Base-by-base conservation (phyloP, 257 asterid species). In the Solanum megistacrolobum region DNA sequence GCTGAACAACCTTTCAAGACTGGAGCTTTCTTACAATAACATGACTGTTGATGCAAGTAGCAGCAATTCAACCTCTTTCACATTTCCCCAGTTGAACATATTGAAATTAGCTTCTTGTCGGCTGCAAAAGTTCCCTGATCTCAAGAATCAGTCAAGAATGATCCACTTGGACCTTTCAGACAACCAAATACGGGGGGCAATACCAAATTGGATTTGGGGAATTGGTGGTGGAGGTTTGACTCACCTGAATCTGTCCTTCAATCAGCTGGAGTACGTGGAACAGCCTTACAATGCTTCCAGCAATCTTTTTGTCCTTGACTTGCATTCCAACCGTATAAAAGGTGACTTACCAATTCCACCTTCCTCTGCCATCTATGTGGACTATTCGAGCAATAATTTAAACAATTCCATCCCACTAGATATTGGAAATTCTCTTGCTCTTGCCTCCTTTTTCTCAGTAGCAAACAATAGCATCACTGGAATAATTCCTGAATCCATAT, bases 41-140 rank as follows among this genome's bases (percentile, higher is more conserved):
- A 3, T 39, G 13, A 39, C 13, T 39, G 12, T 39, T 39, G 46
- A 39, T 39, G 46, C 46, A 39, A 39, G 46, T 39, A 39, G 46
- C 6, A 85, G 32, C 35, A 88, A 16, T 82, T 75, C 90, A 20
- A 46, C 90, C 31, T 83, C 83, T 12, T 83, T 48, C n/a, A 38
- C 16, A 1, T 87, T 69, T 65, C 91, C 92, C 14, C 84, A 76
- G 89, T 52, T 92, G 32, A 83, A 41, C 73, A 21, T 89, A 48
- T 87, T 93, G 58, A 88, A 87, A 74, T 78, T 94, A 58, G 95
- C 98, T 74, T 93, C 94, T 31, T 93, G 97, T 91, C 89, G 91
- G 62, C 41, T 95, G 86, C 20, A 16, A 39, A 12, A 5, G 2
- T 91, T 95, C 13, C 98, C 96, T 1, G 66, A 91, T 27, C 71